phyloP scores from a whole-genome alignment of 2,329 filamentous ascomycete genomes.

The Cladophialophora chaetospira region DNA sequence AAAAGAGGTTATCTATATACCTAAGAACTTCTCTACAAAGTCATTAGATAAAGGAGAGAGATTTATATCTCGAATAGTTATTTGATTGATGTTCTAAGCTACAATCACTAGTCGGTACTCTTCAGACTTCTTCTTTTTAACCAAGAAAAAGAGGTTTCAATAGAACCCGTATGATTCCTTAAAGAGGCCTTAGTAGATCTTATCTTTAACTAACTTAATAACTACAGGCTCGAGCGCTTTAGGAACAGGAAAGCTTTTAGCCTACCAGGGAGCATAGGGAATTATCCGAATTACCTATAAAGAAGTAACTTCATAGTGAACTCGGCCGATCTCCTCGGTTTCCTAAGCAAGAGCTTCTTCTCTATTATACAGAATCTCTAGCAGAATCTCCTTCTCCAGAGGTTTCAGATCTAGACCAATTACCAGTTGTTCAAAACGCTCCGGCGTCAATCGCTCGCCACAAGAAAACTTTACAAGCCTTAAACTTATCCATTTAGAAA shows the following conservation, averaged over 20 bases:
- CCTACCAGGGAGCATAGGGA: not conserved
- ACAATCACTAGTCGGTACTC: not conserved
- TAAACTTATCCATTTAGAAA: not conserved
- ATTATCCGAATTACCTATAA: not conserved
- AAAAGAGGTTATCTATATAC: not conserved
- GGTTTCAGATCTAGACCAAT: not conserved
- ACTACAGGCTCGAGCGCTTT: not conserved
- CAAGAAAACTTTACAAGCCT: not conserved
- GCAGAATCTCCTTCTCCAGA: not conserved
- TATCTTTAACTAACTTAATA: not conserved
- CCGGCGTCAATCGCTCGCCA: not conserved
- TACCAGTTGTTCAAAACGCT: not conserved
- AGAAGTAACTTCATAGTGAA: not conserved
- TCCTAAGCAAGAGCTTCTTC: not conserved
- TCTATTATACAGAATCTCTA: not conserved
- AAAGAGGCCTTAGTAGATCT: not conserved
- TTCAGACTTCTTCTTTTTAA: slow-evolving; percentile 4
- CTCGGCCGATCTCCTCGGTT: not conserved
- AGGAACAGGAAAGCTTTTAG: not conserved
- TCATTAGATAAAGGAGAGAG: not conserved
- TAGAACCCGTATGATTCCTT: not conserved
- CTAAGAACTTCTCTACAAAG: not conserved
- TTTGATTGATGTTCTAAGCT: not conserved
- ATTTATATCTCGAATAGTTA: not conserved
- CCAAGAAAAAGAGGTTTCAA: not conserved